A percentile compares a stretch with the other conserved stretches of the same genome.
phyloP scores from a whole-genome alignment of 495 filamentous ascomycete genomes.

The Cudoniella acicularis region DNA sequence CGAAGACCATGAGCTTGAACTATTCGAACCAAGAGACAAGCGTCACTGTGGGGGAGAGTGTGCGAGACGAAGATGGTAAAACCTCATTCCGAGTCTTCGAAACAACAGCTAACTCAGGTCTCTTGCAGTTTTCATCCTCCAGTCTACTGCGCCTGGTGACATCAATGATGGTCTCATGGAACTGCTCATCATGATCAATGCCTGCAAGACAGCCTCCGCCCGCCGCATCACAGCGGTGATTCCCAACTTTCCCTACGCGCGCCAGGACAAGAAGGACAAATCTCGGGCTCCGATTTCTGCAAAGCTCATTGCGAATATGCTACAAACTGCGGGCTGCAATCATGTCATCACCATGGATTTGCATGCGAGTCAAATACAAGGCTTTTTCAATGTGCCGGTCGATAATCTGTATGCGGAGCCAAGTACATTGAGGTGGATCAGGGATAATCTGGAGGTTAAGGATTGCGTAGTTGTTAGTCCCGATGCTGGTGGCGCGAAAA shows the following conservation, averaged over 20 bases:
- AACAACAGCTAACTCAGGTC: constrained; percentile 4
- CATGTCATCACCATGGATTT: constrained; percentile 90
- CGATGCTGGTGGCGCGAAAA: constrained; percentile 94
- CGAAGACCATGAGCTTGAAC: constrained; percentile 89
- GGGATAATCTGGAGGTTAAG: constrained; percentile 75
- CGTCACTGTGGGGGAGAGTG: constrained; percentile 94
- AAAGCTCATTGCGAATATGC: constrained; percentile 95
- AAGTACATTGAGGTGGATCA: constrained; percentile 84
- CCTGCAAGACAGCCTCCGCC: constrained; percentile 94
- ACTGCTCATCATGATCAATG: constrained; percentile 97
- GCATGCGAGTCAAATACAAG: constrained; percentile 75
- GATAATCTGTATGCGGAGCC: constrained; percentile 98
- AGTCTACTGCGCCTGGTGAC: constrained; percentile 91
- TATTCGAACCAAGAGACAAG: constrained; percentile 98
- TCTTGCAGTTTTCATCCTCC: constrained; percentile 80
- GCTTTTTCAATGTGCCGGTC: constrained; percentile 97
- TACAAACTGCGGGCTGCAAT: constrained; percentile 87
- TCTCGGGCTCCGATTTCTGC: constrained; percentile 86
- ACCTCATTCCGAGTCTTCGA: constrained; percentile 9
- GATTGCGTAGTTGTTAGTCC: constrained; percentile 95
- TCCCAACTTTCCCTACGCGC: constrained; percentile 97
- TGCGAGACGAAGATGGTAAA: constrained; percentile 93
- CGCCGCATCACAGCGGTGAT: constrained; percentile 89
- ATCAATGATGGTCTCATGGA: constrained; percentile 99
- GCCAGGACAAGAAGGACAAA: constrained; percentile 99